Conservation (phyloP, 2,329 filamentous ascomycete species). For the Lasiodiplodia theobromae region DNA sequence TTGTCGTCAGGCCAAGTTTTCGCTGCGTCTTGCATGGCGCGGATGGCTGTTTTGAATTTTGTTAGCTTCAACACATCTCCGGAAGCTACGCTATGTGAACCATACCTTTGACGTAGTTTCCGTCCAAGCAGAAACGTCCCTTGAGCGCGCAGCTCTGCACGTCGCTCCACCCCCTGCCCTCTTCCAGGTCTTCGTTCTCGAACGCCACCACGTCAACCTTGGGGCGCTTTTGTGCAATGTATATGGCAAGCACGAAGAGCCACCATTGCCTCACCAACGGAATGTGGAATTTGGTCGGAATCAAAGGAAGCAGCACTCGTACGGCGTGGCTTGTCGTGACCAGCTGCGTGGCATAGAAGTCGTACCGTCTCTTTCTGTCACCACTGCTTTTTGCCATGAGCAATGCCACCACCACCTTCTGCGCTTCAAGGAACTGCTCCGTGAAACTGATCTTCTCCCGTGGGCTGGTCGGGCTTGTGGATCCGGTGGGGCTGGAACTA, state of each 20-base stretch:
- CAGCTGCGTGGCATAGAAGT: conserved; percentile 83
- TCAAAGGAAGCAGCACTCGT: conserved; percentile 79
- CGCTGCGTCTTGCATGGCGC: conserved; percentile 77
- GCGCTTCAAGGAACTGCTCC: conserved; percentile 77
- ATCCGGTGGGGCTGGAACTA: conserved; percentile 14
- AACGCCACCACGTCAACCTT: conserved; percentile 71
- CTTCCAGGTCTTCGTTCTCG: conserved; percentile 58
- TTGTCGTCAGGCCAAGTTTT: conserved; percentile 76
- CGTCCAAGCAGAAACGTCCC: conserved; percentile 72
- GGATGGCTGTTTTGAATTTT: conserved; percentile 60
- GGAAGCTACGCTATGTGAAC: conserved; percentile 44
- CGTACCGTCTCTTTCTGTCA: conserved; percentile 63
- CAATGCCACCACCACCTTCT: conserved; percentile 62
- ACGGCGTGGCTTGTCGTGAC: conserved; percentile 88
- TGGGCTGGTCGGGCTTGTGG: conserved; percentile 16
- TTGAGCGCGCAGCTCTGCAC: conserved; percentile 75
- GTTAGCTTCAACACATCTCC: not conserved
- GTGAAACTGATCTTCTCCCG: conserved; percentile 49
- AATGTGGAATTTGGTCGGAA: conserved; percentile 77
- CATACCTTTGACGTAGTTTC: conserved; percentile 77
- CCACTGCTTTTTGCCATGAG: conserved; percentile 62
- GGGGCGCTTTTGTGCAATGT: conserved; percentile 77
- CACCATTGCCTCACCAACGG: conserved; percentile 86
- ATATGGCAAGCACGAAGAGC: conserved; percentile 80
- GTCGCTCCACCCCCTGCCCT: conserved; percentile 76